Evolutionary conservation across 306 rosid species (phyloP).

Genomic region (Hippophae tibetana): DNA sequence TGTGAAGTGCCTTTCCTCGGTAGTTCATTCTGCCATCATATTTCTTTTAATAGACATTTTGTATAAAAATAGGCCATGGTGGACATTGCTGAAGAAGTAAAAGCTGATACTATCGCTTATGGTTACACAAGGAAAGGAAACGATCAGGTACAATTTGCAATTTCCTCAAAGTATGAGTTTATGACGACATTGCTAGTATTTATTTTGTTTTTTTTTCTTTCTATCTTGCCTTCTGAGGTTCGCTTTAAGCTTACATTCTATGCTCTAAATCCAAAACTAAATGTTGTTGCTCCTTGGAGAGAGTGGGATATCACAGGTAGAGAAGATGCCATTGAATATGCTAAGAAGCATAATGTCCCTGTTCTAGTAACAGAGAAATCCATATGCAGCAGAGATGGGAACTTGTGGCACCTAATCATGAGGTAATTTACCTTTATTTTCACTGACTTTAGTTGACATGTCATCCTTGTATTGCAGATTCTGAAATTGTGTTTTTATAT

Average conservation of each 20-base stretch:
- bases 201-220: constrained; percentile 33
- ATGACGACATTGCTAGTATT: neutral
- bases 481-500: too few relatives aligned
- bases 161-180: neutral
- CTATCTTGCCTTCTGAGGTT: constrained; percentile 37
- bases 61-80: constrained; percentile 72
- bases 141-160: constrained; percentile 58
- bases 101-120: constrained; percentile 96
- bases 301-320: constrained; percentile 89
- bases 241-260: constrained; percentile 93
- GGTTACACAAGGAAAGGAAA: constrained; percentile 98
- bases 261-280: constrained; percentile 74
- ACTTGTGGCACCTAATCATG: constrained; percentile 99
- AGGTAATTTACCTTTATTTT: constrained; percentile 37
- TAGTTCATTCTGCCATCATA: neutral
- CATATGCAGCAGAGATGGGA: constrained; percentile 84
- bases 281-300: constrained; percentile 97
- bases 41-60: neutral
- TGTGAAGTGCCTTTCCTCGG: neutral
- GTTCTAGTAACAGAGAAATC: constrained; percentile 95
- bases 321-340: constrained; percentile 95
- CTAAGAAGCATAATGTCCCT: constrained; percentile 81
- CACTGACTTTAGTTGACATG: neutral
- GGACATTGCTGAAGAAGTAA: constrained; percentile 83
- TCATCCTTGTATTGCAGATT: neutral